Percentiles rank a stretch among this genome's conserved stretches.
Conservation (phyloP, 805 yeast genomes). For the Lachancea nothofagi region DNA sequence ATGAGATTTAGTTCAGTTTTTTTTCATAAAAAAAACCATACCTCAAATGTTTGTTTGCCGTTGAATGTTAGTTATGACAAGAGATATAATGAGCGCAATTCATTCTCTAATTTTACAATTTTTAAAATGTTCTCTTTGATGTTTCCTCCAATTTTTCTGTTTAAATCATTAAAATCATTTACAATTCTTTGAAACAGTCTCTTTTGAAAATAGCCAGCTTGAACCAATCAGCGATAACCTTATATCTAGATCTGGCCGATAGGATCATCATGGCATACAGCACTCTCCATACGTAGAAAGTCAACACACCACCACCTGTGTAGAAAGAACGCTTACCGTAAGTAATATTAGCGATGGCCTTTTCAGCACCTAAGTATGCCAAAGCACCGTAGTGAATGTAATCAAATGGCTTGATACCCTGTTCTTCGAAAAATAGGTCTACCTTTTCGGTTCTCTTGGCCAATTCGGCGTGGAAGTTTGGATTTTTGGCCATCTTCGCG, state of each 20-base stretch:
- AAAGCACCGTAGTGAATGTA: conserved; percentile 88
- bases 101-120: not conserved
- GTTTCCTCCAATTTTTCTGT: conserved; percentile 1
- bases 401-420: conserved; percentile 58
- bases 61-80: conserved; percentile 7
- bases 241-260: conserved; percentile 78
- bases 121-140: not conserved
- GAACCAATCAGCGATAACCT: conserved; percentile 83
- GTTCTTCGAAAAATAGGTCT: conserved; percentile 40
- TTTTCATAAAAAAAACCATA: too few relatives aligned
- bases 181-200: conserved; percentile 82
- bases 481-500: conserved; percentile 45
- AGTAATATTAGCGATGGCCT: conserved; percentile 90
- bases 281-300: conserved; percentile 89
- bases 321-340: conserved; percentile 72
- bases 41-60: conserved; percentile 5
- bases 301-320: conserved; percentile 80
- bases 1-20: not conserved
- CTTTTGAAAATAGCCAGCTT: conserved; percentile 87
- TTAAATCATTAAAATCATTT: conserved; percentile 10
- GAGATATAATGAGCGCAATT: not conserved
- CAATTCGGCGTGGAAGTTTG: conserved; percentile 36
- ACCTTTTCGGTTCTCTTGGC: conserved; percentile 35
- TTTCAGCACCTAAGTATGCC: conserved; percentile 89
- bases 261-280: conserved; percentile 87